phyloP scores from a whole-genome alignment of 805 yeast genomes.

The Candida loeiensis region DNA sequence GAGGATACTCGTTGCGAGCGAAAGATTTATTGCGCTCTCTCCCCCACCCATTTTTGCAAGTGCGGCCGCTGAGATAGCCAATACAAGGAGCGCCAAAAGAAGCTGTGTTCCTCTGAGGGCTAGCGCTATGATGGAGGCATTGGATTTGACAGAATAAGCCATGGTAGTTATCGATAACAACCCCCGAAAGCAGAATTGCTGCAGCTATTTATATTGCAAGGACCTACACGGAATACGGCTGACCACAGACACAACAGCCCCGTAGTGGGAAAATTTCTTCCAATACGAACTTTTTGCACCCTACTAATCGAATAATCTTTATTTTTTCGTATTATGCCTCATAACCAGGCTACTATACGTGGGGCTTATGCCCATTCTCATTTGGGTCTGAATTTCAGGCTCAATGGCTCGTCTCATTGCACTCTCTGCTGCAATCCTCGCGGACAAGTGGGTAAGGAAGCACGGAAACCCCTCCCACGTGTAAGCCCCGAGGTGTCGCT shows the following conservation, averaged over 20 bases:
- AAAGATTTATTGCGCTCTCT: background rate
- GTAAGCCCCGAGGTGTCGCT: too few species aligned
- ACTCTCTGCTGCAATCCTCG: too few species aligned
- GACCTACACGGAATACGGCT: background rate
- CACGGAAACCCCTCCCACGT: too few species aligned
- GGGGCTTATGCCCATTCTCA: too few species aligned
- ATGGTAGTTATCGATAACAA: background rate
- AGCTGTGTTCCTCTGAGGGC: background rate
- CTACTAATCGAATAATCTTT: background rate
- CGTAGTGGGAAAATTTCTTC: background rate
- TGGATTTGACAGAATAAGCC: background rate
- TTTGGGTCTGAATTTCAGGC: too few species aligned
- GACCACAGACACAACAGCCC: background rate
- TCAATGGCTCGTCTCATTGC: too few species aligned
- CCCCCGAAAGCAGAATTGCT: too few species aligned
- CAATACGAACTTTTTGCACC: background rate
- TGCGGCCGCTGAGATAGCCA: background rate
- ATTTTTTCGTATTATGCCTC: background rate
- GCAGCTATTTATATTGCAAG: too few species aligned
- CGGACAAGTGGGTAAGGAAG: too few species aligned
- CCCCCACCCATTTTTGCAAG: background rate
- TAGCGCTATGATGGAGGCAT: background rate
- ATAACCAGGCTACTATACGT: background rate
- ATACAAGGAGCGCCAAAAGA: background rate
- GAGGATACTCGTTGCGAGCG: background rate